Evolutionary conservation across 345 rosid species (phyloP).

Genomic region (Draba incana): DNA sequence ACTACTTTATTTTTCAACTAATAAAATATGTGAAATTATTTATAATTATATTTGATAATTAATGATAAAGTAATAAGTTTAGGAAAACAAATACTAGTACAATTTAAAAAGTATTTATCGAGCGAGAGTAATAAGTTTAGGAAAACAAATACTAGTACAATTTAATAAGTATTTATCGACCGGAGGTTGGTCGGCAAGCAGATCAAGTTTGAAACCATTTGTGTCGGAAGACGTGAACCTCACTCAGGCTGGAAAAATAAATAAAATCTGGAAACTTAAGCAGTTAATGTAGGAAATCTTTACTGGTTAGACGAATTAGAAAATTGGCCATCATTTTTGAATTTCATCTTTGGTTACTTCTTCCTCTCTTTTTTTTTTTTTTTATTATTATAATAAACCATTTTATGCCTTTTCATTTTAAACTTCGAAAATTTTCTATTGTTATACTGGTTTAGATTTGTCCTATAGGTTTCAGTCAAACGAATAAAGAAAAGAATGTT

Average conservation of each 20-base stretch:
- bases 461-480: slow-evolving; percentile 20
- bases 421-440: not conserved
- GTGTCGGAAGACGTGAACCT: slow-evolving; percentile 18
- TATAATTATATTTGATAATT: too few relatives aligned
- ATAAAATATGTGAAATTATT: too few relatives aligned
- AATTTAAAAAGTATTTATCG: too few relatives aligned
- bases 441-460: not conserved
- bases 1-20: too few relatives aligned
- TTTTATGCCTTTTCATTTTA: not conserved
- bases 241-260: not conserved
- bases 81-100: too few relatives aligned
- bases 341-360: not conserved
- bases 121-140: too few relatives aligned
- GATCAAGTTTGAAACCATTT: not conserved
- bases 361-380: too few relatives aligned
- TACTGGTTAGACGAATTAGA: not conserved
- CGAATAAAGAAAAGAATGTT: not conserved
- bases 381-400: not conserved
- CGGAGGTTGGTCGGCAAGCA: slow-evolving; percentile 10
- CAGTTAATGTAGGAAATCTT: too few relatives aligned
- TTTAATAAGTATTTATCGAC: too few relatives aligned
- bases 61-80: too few relatives aligned
- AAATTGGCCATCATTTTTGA: not conserved
- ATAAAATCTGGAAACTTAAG: not conserved
- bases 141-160: too few relatives aligned